Percentiles rank a stretch among this genome's conserved stretches.
Evolutionary conservation across 164 flowering plant genomes (phyloP).

Genomic region (Saururus chinensis): DNA sequence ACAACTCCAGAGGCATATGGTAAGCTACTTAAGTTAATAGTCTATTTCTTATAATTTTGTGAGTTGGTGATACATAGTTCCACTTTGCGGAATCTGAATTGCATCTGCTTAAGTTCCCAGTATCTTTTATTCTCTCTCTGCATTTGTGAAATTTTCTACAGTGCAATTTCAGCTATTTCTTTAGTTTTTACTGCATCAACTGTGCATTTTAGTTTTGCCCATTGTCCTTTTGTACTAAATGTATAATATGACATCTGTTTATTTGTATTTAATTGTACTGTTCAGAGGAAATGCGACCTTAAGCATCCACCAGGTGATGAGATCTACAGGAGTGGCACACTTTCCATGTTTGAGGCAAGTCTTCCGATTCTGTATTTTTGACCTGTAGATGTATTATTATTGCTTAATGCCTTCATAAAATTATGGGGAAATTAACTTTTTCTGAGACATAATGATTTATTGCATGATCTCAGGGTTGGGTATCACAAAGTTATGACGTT

Average conservation of each 20-base stretch:
- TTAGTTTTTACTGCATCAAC: too few species aligned
- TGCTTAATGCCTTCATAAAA: background rate
- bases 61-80: background rate
- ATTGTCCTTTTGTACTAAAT: too few species aligned
- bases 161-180: too few species aligned
- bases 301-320: slow-evolving; percentile 99
- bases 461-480: too few species aligned
- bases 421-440: too few species aligned
- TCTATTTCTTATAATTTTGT: background rate
- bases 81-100: too few species aligned
- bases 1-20: slow-evolving; percentile 99
- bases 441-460: too few species aligned
- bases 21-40: slow-evolving; percentile 26
- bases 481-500: too few species aligned
- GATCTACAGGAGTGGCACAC: slow-evolving; percentile 82
- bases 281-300: slow-evolving; percentile 88
- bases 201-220: too few species aligned
- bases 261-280: slow-evolving; percentile 2
- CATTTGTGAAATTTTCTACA: too few species aligned
- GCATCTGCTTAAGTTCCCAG: too few species aligned
- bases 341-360: slow-evolving; percentile 96
- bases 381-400: background rate
- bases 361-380: background rate
- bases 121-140: too few species aligned
- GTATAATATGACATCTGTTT: background rate